Conservation (phyloP, 2,329 filamentous ascomycete species). For the Beauveria caledonica region DNA sequence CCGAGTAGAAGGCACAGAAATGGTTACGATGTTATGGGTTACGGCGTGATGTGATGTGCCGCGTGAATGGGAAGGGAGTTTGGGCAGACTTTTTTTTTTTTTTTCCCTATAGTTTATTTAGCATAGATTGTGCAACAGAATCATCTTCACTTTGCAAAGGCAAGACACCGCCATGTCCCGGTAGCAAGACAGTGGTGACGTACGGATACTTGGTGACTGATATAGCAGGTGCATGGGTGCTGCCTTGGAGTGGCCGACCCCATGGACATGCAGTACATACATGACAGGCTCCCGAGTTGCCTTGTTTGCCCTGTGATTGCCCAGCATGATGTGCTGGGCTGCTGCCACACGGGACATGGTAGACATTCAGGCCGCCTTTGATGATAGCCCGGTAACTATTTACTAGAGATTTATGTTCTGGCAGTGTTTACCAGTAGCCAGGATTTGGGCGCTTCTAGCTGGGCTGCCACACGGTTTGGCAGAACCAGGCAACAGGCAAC, state of each 20-base stretch:
- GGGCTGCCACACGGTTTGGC: not conserved
- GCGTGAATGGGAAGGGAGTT: not conserved
- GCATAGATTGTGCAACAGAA: not conserved
- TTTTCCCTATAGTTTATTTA: not conserved
- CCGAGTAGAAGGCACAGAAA: not conserved
- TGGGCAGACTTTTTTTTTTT: not conserved
- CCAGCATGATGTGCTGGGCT: not conserved
- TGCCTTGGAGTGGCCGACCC: not conserved
- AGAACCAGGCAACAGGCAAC: too few species aligned
- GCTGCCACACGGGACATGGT: not conserved
- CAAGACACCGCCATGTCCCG: too few species aligned
- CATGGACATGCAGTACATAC: not conserved
- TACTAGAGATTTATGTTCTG: too few species aligned
- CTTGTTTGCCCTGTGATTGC: not conserved
- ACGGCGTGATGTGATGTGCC: not conserved
- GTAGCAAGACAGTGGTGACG: too few species aligned
- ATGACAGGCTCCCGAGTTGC: not conserved
- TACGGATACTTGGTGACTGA: too few species aligned
- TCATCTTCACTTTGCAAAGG: not conserved
- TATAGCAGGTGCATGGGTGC: not conserved
- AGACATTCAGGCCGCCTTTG: too few species aligned
- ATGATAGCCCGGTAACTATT: too few species aligned
- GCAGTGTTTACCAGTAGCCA: too few species aligned
- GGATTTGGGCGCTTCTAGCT: too few species aligned
- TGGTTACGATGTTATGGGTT: not conserved